Base-by-base conservation (phyloP, 495 filamentous ascomycete genomes). In the Paragyromitra xinjiangensis region DNA sequence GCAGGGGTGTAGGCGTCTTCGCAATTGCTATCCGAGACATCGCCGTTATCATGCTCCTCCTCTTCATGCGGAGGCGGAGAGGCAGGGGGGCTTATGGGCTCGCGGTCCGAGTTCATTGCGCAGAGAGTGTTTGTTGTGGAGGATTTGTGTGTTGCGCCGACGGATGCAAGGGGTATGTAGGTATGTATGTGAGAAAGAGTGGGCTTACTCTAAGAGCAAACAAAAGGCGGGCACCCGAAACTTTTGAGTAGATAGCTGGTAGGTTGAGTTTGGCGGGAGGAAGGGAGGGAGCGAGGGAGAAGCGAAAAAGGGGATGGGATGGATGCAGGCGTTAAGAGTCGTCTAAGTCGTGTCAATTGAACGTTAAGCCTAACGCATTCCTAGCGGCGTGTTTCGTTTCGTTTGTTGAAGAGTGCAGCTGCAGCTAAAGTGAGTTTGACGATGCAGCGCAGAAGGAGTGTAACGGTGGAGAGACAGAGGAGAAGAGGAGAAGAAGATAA, bases 41-140 rank as follows among this genome's bases (percentile, higher is more conserved):
- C 77, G 1, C 58, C 73, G 0, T n/a, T 48, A 26, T 71, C 69
- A 22, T 51, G 53, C 37, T 50, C 68, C 51, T 67, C 73, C 8
- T 29, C 66, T 26, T 72, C 67, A 5, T 72, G 50, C 2, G 75
- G 69, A 39, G 63, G 9, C 5, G 75, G 77, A 3, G 66, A 78
- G 24, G 75, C 58, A 14, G 77, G 77, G n/a, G 77, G 76, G 24
- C 77, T 79, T 45, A 78, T 39, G 24, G 77, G 77, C 26, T 79
- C 77, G 5, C 67, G 77, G 22, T 62, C 77, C 16, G 75, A 39
- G 53, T 62, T 79, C 77, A 79, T 79, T 22, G 50, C n/a, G 67
- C 0, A 39, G 2, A 42, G 6, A 26, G 39, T 45, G 14, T 53
- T 40, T 39, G 37, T 61, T 44, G 37, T 59, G 39, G 22, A 37